A percentile compares a stretch with the other conserved stretches of the same genome.
Evolutionary conservation across 1,284 basidiomycete genomes (phyloP).

Genomic region (Ceratobasidium sp.): DNA sequence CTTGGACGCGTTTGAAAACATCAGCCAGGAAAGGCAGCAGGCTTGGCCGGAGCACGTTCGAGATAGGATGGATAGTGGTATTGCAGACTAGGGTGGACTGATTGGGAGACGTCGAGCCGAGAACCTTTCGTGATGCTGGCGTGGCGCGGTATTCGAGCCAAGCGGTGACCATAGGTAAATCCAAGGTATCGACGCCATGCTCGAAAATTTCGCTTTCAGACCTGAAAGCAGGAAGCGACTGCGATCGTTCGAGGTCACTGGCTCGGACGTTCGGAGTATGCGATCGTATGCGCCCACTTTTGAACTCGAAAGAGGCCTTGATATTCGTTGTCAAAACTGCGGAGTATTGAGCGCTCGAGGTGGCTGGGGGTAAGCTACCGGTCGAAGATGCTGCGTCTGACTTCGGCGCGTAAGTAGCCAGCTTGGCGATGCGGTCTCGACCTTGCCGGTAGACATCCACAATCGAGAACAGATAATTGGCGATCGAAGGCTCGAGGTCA

Average conservation of each 20-base stretch:
- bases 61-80: conserved; percentile 86
- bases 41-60: conserved; percentile 83
- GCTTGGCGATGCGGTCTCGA: conserved; percentile 77
- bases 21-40: conserved; percentile 87
- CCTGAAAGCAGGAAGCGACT: conserved; percentile 5
- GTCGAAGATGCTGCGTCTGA: conserved; percentile 48
- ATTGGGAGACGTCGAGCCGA: conserved; percentile 56
- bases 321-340: conserved; percentile 68
- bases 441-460: conserved; percentile 89
- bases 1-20: conserved; percentile 73
- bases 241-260: conserved; percentile 54
- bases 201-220: conserved; percentile 46
- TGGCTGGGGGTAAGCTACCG: conserved; percentile 52
- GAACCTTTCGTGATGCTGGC: conserved; percentile 58
- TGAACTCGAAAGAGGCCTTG: conserved; percentile 81
- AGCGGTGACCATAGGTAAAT: conserved; percentile 82
- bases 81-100: conserved; percentile 78
- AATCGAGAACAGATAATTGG: conserved; percentile 82
- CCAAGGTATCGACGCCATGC: conserved; percentile 55
- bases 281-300: conserved; percentile 82
- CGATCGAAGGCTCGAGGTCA: conserved; percentile 85
- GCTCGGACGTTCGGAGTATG: conserved; percentile 61
- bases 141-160: conserved; percentile 84
- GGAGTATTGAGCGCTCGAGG: conserved; percentile 51
- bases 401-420: conserved; percentile 63